These are phyloP conservation scores for Elsinoe ampelina DNA, from an alignment of 2,329 filamentous ascomycete species.

Conservation along the genomic window DNA sequence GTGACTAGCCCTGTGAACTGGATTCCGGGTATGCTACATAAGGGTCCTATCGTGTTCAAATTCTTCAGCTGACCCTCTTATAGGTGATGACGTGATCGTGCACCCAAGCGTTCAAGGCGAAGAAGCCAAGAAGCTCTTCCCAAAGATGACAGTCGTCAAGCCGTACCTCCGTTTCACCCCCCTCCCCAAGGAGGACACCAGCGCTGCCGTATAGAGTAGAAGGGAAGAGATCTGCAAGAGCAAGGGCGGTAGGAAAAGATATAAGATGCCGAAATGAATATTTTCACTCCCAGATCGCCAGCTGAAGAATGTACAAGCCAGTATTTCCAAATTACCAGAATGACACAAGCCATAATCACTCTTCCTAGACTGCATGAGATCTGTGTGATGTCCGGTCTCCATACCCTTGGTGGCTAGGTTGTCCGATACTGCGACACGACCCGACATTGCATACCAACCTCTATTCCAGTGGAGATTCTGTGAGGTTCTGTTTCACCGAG, in stretches of 20 bases:
- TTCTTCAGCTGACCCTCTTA: too few species aligned
- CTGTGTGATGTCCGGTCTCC: too few species aligned
- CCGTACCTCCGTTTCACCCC: constrained; percentile 53
- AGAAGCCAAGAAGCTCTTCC: constrained; percentile 50
- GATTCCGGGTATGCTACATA: constrained; percentile 43
- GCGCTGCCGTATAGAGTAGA: constrained; percentile 32
- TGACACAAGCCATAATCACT: too few species aligned
- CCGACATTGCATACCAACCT: too few species aligned
- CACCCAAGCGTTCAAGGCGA: constrained; percentile 50
- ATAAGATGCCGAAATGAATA: neutral
- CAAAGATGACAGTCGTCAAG: constrained; percentile 53
- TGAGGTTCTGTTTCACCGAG: too few species aligned
- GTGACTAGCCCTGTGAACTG: constrained; percentile 56
- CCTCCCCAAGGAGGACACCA: constrained; percentile 49
- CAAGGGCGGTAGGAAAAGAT: neutral
- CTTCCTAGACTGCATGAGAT: too few species aligned
- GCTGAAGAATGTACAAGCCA: too few species aligned
- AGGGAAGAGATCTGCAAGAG: neutral
- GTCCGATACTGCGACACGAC: too few species aligned
- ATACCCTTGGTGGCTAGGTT: too few species aligned
- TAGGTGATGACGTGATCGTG: constrained; percentile 50
- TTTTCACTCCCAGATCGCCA: neutral
- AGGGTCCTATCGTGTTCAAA: neutral
- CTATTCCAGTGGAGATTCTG: too few species aligned
- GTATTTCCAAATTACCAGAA: too few species aligned